phyloP scores from a whole-genome alignment of 306 rosid species.

The Glycyrrhiza uralensis region DNA sequence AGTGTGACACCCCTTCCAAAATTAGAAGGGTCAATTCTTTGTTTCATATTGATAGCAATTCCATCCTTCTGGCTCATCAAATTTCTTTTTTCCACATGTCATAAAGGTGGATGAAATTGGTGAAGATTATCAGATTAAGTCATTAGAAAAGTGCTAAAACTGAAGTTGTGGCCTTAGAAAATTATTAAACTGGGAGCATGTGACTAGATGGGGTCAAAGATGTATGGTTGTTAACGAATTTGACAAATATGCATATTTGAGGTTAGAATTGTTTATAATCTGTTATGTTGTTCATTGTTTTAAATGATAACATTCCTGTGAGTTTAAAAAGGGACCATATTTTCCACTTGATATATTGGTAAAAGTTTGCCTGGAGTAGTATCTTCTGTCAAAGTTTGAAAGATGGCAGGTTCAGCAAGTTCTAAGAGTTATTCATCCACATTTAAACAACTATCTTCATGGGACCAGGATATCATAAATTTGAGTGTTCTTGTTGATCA shows the following conservation, averaged over 20 bases:
- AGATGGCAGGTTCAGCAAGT: not conserved
- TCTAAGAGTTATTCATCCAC: not conserved
- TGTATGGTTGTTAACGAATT: not conserved
- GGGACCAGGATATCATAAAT: not conserved
- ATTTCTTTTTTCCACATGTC: not conserved
- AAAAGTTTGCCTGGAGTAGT: not conserved
- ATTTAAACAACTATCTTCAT: not conserved
- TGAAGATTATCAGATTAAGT: not conserved
- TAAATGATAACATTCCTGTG: not conserved
- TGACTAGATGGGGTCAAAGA: not conserved
- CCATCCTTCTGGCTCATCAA: not conserved
- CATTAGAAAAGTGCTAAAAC: not conserved
- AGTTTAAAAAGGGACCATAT: not conserved
- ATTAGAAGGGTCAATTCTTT: not conserved
- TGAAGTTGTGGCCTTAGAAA: not conserved
- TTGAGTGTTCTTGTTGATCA: not conserved
- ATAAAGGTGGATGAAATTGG: not conserved
- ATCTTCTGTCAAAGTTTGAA: not conserved
- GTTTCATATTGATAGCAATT: not conserved
- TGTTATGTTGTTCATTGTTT: not conserved
- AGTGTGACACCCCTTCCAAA: not conserved
- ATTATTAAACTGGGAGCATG: not conserved
- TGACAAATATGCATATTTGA: not conserved
- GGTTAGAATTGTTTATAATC: not conserved
- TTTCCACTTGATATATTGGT: not conserved